phyloP scores from a whole-genome alignment of 2,329 filamentous ascomycete genomes.

The Cladosporium sp. region DNA sequence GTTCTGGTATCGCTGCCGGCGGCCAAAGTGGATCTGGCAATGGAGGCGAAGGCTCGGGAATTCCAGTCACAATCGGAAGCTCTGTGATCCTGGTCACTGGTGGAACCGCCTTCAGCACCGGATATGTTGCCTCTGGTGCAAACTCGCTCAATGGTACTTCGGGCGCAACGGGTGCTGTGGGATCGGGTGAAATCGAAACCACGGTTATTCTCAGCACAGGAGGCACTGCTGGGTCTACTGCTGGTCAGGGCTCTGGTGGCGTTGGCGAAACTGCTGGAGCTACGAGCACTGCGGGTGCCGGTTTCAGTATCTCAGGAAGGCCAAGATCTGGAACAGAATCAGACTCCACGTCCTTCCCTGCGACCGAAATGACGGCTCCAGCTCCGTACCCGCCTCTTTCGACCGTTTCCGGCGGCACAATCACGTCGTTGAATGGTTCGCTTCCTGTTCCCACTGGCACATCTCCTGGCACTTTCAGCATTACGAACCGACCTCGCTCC shows the following conservation, averaged over 20 bases:
- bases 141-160: background rate
- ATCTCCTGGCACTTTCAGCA: background rate
- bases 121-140: slow-evolving; percentile 7
- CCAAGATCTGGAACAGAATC: slow-evolving; percentile 6
- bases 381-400: slow-evolving; percentile 1
- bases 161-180: slow-evolving; percentile 15
- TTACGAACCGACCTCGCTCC: background rate
- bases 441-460: background rate
- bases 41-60: background rate
- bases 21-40: background rate
- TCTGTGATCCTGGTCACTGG: slow-evolving; percentile 16
- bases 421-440: background rate
- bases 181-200: slow-evolving; percentile 15
- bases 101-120: slow-evolving; percentile 21
- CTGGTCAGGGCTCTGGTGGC: slow-evolving; percentile 6
- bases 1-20: background rate
- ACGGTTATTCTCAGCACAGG: background rate
- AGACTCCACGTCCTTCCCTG: background rate
- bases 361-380: background rate
- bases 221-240: slow-evolving; percentile 17
- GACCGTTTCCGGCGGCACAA: background rate
- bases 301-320: background rate
- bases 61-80: background rate
- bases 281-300: background rate
- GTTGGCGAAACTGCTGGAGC: background rate